Conservation (phyloP, 768 basidiomycete species). For the Pleurotus tuber-regium region DNA sequence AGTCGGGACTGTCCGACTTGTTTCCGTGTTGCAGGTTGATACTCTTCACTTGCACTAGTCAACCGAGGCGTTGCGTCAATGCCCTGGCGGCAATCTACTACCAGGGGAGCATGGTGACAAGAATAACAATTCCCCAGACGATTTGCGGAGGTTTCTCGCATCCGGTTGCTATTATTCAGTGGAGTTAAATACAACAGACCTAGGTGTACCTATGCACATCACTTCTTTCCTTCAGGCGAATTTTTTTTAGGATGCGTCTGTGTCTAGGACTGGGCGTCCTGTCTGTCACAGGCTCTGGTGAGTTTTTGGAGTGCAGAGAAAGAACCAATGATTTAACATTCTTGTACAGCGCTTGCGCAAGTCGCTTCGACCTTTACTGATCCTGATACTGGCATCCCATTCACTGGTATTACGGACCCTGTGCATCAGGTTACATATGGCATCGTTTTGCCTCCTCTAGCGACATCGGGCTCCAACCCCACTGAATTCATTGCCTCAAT, state of each 20-base stretch:
- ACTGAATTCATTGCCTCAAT: slow-evolving; percentile 65
- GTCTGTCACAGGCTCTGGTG: slow-evolving; percentile 29
- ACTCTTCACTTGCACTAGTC: neutral
- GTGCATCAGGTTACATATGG: slow-evolving; percentile 44
- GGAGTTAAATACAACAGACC: slow-evolving; percentile 1
- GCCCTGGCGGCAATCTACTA: neutral
- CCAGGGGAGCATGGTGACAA: no score
- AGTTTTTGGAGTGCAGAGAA: slow-evolving; percentile 3
- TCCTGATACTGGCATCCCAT: slow-evolving; percentile 54
- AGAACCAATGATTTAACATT: no score
- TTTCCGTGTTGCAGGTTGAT: neutral
- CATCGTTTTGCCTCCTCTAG: slow-evolving; percentile 50
- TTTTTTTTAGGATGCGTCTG: slow-evolving; percentile 18
- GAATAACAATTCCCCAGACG: neutral
- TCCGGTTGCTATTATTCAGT: neutral
- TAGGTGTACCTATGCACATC: neutral
- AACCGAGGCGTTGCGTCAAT: neutral
- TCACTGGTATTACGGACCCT: slow-evolving; percentile 42
- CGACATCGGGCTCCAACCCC: slow-evolving; percentile 32
- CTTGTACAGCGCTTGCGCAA: slow-evolving; percentile 39
- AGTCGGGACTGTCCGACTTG: neutral
- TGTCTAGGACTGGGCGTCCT: slow-evolving; percentile 23
- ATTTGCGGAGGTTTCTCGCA: neutral
- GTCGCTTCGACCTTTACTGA: slow-evolving; percentile 43
- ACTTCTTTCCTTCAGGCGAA: slow-evolving; percentile 2